Base-by-base conservation (phyloP, 345 rosid genomes). In the Conringia planisiliqua region DNA sequence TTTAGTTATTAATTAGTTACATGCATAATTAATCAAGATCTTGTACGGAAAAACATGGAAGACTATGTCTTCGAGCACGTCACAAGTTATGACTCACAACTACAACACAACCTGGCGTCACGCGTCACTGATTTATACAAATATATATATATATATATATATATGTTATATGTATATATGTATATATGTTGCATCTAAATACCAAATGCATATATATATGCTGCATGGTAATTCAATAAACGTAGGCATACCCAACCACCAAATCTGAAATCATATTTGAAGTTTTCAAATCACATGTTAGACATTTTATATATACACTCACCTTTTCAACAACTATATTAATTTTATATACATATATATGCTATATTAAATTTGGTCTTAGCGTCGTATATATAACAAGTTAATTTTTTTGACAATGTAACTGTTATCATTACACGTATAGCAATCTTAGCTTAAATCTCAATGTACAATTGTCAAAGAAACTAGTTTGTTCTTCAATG, bases 101-200 rank as follows among this genome's bases (percentile, higher is more conserved):
- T 46, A 24, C 67, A n/a, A 36, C 39, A 22, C 39, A 22, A 13
- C 27, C 13, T 47, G 27, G 6, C 17, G 46, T 56, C 22, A 56
- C 61, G n/a, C 66, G 50, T 47, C 27, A 14, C 38, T 59, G 50
- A 22, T 44, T 69, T 66, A 47, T 17, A 26, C 4, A 69, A 27
- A 59, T 17, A n/a, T n/a, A n/a, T n/a, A n/a, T n/a, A n/a, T n/a
- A n/a, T n/a, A n/a, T n/a, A n/a, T n/a, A n/a, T n/a, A n/a, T n/a
- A n/a, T n/a, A n/a, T n/a, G n/a, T n/a, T n/a, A n/a, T n/a, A n/a
- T n/a, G n/a, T n/a, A n/a, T n/a, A n/a, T n/a, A n/a, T n/a, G n/a
- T n/a, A n/a, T 56, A 17, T 54, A 10, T 69, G 55, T 30, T 69
- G 55, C 43, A 59, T 44, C 24, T 46, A 57, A 69, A 68, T 27